These are phyloP conservation scores for Kluyveromyces lactis DNA, from an alignment of 805 yeast species.

Conservation along the genomic window DNA sequence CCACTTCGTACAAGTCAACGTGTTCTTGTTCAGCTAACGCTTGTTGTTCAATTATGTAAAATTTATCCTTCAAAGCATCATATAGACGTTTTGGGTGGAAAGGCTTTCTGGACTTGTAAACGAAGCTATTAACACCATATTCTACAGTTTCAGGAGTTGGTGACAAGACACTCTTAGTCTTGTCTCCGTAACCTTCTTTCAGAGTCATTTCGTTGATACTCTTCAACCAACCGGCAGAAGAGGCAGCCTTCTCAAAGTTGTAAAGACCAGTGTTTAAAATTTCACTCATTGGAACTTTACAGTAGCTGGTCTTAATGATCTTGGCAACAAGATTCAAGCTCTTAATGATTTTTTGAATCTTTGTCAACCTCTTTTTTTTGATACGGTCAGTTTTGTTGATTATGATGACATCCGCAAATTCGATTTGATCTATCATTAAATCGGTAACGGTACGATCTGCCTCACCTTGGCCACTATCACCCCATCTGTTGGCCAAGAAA, in stretches of 20 bases:
- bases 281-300: slow-evolving; percentile 30
- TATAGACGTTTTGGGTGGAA: slow-evolving; percentile 39
- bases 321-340: slow-evolving; percentile 38
- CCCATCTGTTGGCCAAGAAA: slow-evolving; percentile 34
- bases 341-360: slow-evolving; percentile 29
- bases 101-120: slow-evolving; percentile 35
- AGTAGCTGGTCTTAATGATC: slow-evolving; percentile 30
- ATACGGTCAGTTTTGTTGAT: slow-evolving; percentile 32
- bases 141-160: slow-evolving; percentile 42
- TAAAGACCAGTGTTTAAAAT: slow-evolving; percentile 32
- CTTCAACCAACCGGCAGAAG: slow-evolving; percentile 39
- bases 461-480: slow-evolving; percentile 34
- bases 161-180: slow-evolving; percentile 19
- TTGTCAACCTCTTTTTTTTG: slow-evolving; percentile 19
- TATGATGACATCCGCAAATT: slow-evolving; percentile 38
- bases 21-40: slow-evolving; percentile 25
- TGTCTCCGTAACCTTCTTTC: slow-evolving; percentile 27
- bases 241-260: slow-evolving; percentile 35
- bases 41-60: slow-evolving; percentile 35
- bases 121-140: slow-evolving; percentile 38
- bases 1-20: slow-evolving; percentile 33
- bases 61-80: slow-evolving; percentile 31
- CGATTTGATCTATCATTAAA: slow-evolving; percentile 39
- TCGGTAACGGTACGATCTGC: slow-evolving; percentile 39
- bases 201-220: slow-evolving; percentile 33